Evolutionary conservation across 768 basidiomycete genomes (phyloP), one percentile per base, ranked within the genome.

Genomic region (Leccinum incarnatum): DNA sequence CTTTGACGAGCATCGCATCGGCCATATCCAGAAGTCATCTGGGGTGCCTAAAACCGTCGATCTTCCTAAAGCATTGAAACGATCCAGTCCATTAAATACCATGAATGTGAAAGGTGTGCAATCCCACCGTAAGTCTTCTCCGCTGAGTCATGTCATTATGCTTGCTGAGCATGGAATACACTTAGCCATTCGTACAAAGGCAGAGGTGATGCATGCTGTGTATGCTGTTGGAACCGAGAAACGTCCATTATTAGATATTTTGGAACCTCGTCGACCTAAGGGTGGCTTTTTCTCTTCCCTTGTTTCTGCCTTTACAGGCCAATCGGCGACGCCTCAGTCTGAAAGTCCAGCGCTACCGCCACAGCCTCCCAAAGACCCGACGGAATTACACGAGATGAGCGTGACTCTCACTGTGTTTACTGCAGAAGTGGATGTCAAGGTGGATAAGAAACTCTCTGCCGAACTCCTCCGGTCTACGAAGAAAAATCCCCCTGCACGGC

Each of bases 381-480:
- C 58, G 6, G 72, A 61, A 29, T 15, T 74, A 4, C 58, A 67
- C 12, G 53, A 55, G 17, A 58, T 51, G 51, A 74, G 61, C 27
- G 70, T 77, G 14, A 64, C 69, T 17, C 67, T 77, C 5, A 72
- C 68, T 5, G 63, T 76, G 12, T 77, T 73, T 55, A 70, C 67
- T 17, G 75, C 76, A 4, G 67, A 69, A 12, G 81, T 91, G 14
- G 79, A 80, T 48, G 87, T 92, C 19, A 79, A 74, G 46, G 70
- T 91, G 17, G 84, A 84, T 61, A 80, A 83, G 72, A 90, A 88
- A 67, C 75, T 89, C 51, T 77, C 83, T 2, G 71, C 77, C 9
- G 96, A 98, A 71, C 76, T 98, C 34, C 82, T 89, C 59, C 80
- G 96, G 58, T 91, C 93, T 1, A 99, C 95, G 11, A 98, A 98